Conservation (phyloP, 2,329 filamentous ascomycete species). For the Epichloe coenophiala region DNA sequence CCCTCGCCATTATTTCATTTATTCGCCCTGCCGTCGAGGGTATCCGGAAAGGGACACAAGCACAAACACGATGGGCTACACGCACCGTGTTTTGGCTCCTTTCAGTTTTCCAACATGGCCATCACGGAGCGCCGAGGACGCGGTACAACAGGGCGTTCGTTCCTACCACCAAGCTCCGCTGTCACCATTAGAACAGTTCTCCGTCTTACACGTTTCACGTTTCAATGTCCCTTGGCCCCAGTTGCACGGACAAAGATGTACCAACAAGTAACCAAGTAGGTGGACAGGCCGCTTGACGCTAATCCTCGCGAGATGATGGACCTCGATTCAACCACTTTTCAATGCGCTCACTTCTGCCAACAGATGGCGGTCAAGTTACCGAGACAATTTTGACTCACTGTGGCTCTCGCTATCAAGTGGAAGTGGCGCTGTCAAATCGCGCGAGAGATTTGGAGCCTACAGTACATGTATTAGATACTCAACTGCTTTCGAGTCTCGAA, state of each 20-base stretch:
- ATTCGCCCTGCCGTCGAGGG: neutral
- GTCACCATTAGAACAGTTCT: neutral
- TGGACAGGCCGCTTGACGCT: neutral
- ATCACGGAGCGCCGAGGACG: neutral
- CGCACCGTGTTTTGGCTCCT: too few species aligned
- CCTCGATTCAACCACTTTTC: too few species aligned
- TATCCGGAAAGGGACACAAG: neutral
- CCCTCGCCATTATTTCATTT: neutral
- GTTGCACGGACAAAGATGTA: neutral
- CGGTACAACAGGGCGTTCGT: neutral
- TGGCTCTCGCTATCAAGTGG: neutral
- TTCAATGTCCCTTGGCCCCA: neutral
- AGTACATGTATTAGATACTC: too few species aligned
- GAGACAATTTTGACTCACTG: neutral
- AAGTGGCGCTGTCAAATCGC: neutral
- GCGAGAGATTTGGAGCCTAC: neutral
- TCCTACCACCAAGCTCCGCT: constrained; percentile 3
- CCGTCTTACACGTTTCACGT: neutral
- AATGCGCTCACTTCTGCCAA: too few species aligned
- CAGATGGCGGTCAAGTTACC: too few species aligned
- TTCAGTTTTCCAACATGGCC: neutral
- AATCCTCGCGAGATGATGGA: neutral
- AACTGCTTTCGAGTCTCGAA: neutral
- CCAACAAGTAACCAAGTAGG: too few species aligned
- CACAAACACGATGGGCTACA: too few species aligned